Percentiles rank a stretch among this genome's conserved stretches.
phyloP scores from a whole-genome alignment of 116 monocot genomes.

The Cymodocea nodosa region DNA sequence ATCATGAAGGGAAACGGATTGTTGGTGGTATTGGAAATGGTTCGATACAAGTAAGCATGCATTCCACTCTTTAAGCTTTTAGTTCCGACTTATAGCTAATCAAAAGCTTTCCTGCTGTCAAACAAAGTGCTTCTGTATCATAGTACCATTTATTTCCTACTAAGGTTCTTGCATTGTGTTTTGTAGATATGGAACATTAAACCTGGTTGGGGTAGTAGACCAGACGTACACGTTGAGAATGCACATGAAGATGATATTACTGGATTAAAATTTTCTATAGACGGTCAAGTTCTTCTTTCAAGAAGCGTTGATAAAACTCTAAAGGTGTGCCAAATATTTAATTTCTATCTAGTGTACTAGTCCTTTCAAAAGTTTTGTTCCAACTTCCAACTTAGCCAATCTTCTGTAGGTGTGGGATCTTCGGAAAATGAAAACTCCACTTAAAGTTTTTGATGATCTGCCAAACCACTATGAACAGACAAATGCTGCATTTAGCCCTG shows the following conservation, averaged over 20 bases:
- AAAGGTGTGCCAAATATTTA: conserved; percentile 35
- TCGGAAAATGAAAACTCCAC: conserved; percentile 58
- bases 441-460: conserved; percentile 75
- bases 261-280: conserved; percentile 73
- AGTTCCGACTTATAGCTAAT: neutral
- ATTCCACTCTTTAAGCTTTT: conserved; percentile 1
- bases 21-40: conserved; percentile 93
- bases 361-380: neutral
- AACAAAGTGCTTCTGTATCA: too few relatives aligned
- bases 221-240: conserved; percentile 61
- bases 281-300: conserved; percentile 78
- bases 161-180: neutral
- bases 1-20: conserved; percentile 85
- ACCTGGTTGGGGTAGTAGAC: conserved; percentile 97
- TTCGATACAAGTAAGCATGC: conserved; percentile 72
- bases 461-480: conserved; percentile 94
- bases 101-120: too few relatives aligned
- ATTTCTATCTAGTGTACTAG: neutral
- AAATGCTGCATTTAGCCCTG: conserved; percentile 90
- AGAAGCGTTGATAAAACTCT: conserved; percentile 88
- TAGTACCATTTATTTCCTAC: neutral
- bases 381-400: neutral
- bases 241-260: conserved; percentile 90
- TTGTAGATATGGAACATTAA: conserved; percentile 87
- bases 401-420: conserved; percentile 79